Evolutionary conservation across 306 rosid genomes (phyloP).

Genomic region (Albizia julibrissin): DNA sequence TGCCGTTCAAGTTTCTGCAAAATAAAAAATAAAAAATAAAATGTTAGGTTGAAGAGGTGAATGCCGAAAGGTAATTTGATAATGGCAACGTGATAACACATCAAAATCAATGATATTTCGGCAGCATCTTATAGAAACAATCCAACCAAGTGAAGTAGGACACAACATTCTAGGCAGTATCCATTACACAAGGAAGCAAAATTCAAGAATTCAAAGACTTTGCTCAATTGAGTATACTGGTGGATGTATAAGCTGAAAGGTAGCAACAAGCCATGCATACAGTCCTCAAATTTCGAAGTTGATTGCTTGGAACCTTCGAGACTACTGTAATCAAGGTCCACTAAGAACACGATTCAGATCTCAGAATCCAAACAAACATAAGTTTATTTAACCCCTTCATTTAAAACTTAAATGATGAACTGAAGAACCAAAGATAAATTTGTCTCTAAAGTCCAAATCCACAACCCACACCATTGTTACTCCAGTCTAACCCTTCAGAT

Average conservation of each 20-base stretch:
- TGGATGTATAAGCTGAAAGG: background rate
- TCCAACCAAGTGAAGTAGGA: background rate
- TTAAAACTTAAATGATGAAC: background rate
- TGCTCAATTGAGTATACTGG: background rate
- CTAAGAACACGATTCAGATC: background rate
- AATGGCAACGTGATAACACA: background rate
- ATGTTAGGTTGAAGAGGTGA: conserved; percentile 21
- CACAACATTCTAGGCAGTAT: background rate
- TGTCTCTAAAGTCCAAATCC: background rate
- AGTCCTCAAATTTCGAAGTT: background rate
- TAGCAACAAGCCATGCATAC: background rate
- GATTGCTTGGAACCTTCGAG: background rate
- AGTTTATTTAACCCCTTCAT: background rate
- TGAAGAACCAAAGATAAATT: background rate
- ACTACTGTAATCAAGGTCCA: background rate
- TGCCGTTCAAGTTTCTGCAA: conserved; percentile 56
- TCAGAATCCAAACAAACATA: background rate
- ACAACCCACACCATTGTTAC: background rate
- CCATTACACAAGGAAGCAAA: background rate
- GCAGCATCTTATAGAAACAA: background rate
- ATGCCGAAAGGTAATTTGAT: conserved; percentile 11
- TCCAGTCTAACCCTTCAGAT: background rate
- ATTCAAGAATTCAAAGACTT: background rate
- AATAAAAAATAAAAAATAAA: background rate
- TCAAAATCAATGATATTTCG: conserved; percentile 1